Evolutionary conservation across 2,329 filamentous ascomycete species (phyloP).

Genomic region (Colletotrichum higginsianum): DNA sequence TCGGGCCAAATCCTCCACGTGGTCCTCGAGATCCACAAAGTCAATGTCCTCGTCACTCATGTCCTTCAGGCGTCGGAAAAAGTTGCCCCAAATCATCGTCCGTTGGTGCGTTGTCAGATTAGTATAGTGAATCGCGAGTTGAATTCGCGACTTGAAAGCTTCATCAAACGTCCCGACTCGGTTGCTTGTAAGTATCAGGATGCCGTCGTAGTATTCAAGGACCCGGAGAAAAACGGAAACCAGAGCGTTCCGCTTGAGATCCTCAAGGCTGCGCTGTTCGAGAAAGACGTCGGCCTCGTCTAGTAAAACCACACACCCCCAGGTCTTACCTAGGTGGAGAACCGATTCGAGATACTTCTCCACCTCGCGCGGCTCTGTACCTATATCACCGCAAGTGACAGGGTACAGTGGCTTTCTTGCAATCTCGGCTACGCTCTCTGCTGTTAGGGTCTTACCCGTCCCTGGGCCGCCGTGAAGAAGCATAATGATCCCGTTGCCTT

Average conservation of each 20-base stretch:
- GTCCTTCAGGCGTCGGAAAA: neutral
- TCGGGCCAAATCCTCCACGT: neutral
- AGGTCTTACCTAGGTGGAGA: conserved; percentile 49
- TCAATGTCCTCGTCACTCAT: neutral
- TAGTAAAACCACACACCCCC: conserved; percentile 50
- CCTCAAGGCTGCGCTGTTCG: conserved; percentile 51
- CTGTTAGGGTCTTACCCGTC: conserved; percentile 55
- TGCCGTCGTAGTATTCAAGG: conserved; percentile 55
- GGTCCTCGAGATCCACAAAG: neutral
- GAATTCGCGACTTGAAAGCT: conserved; percentile 54
- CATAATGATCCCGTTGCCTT: conserved; percentile 53
- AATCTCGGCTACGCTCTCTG: conserved; percentile 54
- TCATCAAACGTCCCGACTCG: conserved; percentile 54
- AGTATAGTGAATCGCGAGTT: conserved; percentile 53
- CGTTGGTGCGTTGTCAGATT: conserved; percentile 39
- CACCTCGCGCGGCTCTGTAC: conserved; percentile 47
- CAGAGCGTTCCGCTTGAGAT: conserved; percentile 71
- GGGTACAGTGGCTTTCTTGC: conserved; percentile 52
- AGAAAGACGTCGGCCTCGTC: conserved; percentile 51
- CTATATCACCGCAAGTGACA: conserved; percentile 56
- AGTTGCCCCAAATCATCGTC: conserved; percentile 36
- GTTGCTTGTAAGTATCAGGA: conserved; percentile 55
- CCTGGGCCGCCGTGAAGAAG: conserved; percentile 52
- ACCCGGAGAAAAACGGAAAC: conserved; percentile 53
- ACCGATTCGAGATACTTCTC: conserved; percentile 51